phyloP scores from a whole-genome alignment of 805 yeast genomes.

The Citeromyces matritensis region DNA sequence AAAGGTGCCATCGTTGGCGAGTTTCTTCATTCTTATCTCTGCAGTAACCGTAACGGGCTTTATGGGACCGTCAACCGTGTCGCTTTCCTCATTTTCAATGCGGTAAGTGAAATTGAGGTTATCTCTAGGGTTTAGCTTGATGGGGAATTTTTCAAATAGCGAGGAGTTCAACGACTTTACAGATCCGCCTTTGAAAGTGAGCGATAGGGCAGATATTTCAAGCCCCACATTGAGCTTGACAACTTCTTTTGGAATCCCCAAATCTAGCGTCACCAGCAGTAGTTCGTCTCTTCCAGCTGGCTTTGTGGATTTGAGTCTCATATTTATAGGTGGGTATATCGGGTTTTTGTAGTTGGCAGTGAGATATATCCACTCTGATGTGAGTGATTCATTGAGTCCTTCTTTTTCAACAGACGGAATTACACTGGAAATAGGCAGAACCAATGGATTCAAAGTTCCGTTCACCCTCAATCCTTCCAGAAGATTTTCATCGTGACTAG shows the following conservation, averaged over 20 bases:
- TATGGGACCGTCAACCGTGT: slow-evolving; percentile 4
- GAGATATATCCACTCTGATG: not conserved
- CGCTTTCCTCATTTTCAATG: slow-evolving; percentile 11
- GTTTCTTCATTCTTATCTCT: slow-evolving; percentile 1
- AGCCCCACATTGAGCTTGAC: slow-evolving; percentile 1
- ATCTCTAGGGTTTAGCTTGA: slow-evolving; percentile 9
- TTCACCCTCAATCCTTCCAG: slow-evolving; percentile 1
- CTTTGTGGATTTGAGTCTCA: slow-evolving; percentile 4
- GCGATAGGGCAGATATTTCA: not conserved
- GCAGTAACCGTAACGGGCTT: not conserved
- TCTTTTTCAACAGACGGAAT: not conserved
- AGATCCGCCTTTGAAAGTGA: slow-evolving; percentile 1
- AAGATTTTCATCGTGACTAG: slow-evolving; percentile 1
- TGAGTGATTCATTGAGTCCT: not conserved
- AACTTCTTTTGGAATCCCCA: slow-evolving; percentile 2
- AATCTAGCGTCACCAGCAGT: slow-evolving; percentile 3
- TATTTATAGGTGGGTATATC: slow-evolving; percentile 2
- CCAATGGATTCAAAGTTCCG: not conserved
- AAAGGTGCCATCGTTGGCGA: not conserved
- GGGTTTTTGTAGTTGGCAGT: slow-evolving; percentile 1
- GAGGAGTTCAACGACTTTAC: not conserved
- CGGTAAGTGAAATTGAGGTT: slow-evolving; percentile 11
- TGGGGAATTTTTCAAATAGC: slow-evolving; percentile 9
- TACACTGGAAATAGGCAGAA: slow-evolving; percentile 1
- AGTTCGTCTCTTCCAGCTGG: not conserved